Evolutionary conservation across 2,329 filamentous ascomycete genomes (phyloP).

Genomic region (Colletotrichum zoysiae): DNA sequence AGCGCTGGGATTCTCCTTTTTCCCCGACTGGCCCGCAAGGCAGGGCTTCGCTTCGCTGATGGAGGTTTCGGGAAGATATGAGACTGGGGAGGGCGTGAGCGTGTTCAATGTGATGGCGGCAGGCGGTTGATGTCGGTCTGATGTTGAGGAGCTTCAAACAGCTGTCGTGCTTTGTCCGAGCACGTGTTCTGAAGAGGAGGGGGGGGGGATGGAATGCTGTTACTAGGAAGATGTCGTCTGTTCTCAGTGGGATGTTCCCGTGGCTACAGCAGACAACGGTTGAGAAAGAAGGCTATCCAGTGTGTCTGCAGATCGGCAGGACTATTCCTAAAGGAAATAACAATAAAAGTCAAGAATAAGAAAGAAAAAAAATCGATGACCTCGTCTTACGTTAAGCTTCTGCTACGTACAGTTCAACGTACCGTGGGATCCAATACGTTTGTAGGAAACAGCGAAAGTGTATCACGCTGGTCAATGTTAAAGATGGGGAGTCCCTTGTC

Average conservation of each 20-base stretch:
- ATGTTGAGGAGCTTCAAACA: constrained; percentile 36
- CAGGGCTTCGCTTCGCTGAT: constrained; percentile 11
- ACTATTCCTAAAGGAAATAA: not conserved
- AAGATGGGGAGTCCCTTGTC: constrained; percentile 36
- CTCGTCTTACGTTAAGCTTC: constrained; percentile 7
- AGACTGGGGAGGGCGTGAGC: not conserved
- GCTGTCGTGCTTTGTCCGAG: constrained; percentile 30
- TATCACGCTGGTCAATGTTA: constrained; percentile 40
- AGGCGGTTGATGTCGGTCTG: constrained; percentile 25
- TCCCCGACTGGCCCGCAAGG: not conserved
- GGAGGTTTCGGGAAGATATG: constrained; percentile 21
- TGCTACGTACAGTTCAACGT: not conserved
- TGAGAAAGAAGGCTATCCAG: not conserved
- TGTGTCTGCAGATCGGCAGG: not conserved
- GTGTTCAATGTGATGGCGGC: constrained; percentile 11
- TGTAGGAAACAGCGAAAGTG: constrained; percentile 28
- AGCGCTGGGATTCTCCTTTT: constrained; percentile 8
- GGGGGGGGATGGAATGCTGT: constrained; percentile 4
- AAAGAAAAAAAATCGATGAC: constrained; percentile 7
- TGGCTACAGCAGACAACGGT: constrained; percentile 11
- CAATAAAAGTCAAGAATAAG: not conserved
- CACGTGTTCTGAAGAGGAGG: constrained; percentile 39
- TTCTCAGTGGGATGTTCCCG: constrained; percentile 15
- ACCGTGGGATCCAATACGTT: constrained; percentile 10
- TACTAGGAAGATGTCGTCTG: constrained; percentile 21